Percentiles rank a stretch among this genome's conserved stretches.
phyloP scores from a whole-genome alignment of 352 stramenopile species.

The Phytophthora megakarya region DNA sequence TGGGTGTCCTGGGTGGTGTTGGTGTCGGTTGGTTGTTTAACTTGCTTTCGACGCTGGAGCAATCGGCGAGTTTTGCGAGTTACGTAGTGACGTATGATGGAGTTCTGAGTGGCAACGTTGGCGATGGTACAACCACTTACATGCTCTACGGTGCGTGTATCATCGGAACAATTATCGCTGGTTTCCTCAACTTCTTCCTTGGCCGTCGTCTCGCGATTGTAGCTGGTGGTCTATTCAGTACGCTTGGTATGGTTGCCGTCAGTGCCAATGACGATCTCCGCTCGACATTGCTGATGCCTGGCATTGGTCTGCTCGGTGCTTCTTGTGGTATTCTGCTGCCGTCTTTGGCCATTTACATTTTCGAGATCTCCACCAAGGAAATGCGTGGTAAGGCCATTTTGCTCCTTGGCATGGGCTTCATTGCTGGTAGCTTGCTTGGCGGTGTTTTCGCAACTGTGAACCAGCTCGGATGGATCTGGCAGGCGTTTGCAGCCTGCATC shows the following conservation, averaged over 20 bases:
- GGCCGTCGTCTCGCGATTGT: slow-evolving; percentile 70
- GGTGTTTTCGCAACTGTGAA: slow-evolving; percentile 60
- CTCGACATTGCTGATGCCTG: slow-evolving; percentile 53
- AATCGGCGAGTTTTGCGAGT: slow-evolving; percentile 67
- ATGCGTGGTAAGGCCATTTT: slow-evolving; percentile 77
- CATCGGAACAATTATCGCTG: slow-evolving; percentile 57
- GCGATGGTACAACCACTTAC: slow-evolving; percentile 63
- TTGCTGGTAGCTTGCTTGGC: slow-evolving; percentile 59
- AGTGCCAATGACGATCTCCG: slow-evolving; percentile 59
- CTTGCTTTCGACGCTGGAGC: slow-evolving; percentile 65
- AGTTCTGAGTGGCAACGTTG: slow-evolving; percentile 54
- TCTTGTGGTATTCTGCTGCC: slow-evolving; percentile 72
- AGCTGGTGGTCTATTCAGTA: slow-evolving; percentile 63
- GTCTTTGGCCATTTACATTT: slow-evolving; percentile 77
- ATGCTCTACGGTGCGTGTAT: slow-evolving; percentile 55
- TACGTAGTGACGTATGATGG: slow-evolving; percentile 69
- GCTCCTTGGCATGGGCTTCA: slow-evolving; percentile 65
- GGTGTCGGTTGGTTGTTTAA: slow-evolving; percentile 75
- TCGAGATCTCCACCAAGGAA: slow-evolving; percentile 79
- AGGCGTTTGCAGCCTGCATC: slow-evolving; percentile 64
- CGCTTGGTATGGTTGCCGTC: slow-evolving; percentile 65
- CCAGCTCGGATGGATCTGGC: slow-evolving; percentile 79
- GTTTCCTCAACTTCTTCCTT: slow-evolving; percentile 62
- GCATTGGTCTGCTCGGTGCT: slow-evolving; percentile 61
- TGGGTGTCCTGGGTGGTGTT: slow-evolving; percentile 63